Evolutionary conservation across 2,329 filamentous ascomycete species (phyloP), one percentile per base, ranked within the genome.

Genomic region (Cercospora brassicicola): DNA sequence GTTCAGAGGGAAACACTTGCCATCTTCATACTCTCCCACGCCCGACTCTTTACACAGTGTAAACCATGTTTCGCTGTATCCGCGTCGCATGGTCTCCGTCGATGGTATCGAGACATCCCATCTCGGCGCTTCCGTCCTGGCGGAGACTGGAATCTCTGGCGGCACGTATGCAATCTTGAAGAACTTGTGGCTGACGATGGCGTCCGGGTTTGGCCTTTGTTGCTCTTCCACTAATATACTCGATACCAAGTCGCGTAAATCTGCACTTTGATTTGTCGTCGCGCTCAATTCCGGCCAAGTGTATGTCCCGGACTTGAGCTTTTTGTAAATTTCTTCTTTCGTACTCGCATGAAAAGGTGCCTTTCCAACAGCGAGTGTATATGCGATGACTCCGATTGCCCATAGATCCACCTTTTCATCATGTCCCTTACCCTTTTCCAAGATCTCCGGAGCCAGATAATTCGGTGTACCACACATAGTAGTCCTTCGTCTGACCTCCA

Each of bases 371-470:
- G 98, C 90, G 88, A 99, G 94, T 59, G 95, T 96, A 81, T 96
- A 98, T 89, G 96, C 93, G 78, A 99, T 99, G 73, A 99, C 95
- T 20, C 96, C 95, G 77, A 99, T 85, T 55, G 94, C 97, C 96
- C 96, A 99, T 65, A 99, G 92, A 78, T 99, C 95, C 3, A 99
- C 95, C 84, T 96, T 97, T 78, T 98, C 94, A 73, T 97, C 95
- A 78, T 99, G 95, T 0, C 95, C 95, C 75, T 94, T 93, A 77
- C 92, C 95, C 83, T 95, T 97, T 77, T 97, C 92, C 62, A 99
- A 82, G 69, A 99, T 97, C 77, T 99, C 95, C 0, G 95, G 95
- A 0, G 95, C 95, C 74, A 99, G 97, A 79, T 99, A 99, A 80
- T 99, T 99, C 1, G 95, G 95, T 4, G 95, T 99, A 67, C 95